Percentiles rank a stretch among this genome's conserved stretches.
Conservation (phyloP, 2,329 filamentous ascomycete genomes). For the Exophiala sp. region DNA sequence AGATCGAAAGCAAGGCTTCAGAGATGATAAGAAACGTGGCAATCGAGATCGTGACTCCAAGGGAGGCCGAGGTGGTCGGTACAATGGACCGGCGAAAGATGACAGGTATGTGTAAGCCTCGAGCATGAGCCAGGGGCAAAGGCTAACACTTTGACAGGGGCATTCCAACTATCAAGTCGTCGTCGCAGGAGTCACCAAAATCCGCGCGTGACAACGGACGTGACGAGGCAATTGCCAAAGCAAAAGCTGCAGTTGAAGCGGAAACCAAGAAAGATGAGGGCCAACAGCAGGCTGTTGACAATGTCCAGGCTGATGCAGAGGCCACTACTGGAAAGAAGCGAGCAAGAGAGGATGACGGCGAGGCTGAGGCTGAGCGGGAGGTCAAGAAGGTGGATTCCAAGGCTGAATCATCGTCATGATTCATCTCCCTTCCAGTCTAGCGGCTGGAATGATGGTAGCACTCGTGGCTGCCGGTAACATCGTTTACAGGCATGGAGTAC, state of each 20-base stretch:
- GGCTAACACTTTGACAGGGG: conserved; percentile 34
- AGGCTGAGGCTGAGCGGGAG: conserved; percentile 35
- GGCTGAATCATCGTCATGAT: conserved; percentile 24
- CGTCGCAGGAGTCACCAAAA: conserved; percentile 1
- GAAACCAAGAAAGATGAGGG: conserved; percentile 28
- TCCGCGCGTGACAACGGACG: conserved; percentile 19
- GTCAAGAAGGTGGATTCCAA: conserved; percentile 47
- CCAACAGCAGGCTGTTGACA: conserved; percentile 13
- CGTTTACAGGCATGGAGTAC: neutral
- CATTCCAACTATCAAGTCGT: conserved; percentile 39
- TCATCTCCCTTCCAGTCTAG: neutral
- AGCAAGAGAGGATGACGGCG: conserved; percentile 38
- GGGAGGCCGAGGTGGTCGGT: conserved; percentile 32
- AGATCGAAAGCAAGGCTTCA: conserved; percentile 41
- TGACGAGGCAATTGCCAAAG: conserved; percentile 28
- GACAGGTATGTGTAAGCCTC: conserved; percentile 34
- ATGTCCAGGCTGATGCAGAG: conserved; percentile 7
- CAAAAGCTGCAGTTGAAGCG: conserved; percentile 26
- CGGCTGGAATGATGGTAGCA: neutral
- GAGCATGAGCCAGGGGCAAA: conserved; percentile 8
- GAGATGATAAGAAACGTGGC: conserved; percentile 30
- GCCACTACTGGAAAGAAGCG: conserved; percentile 40
- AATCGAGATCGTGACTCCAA: conserved; percentile 31
- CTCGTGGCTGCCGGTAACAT: neutral
- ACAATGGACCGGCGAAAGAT: conserved; percentile 36